Evolutionary conservation across 1,284 basidiomycete genomes (phyloP), one percentile per base, ranked within the genome.

Genomic region (Puccinia polysora): DNA sequence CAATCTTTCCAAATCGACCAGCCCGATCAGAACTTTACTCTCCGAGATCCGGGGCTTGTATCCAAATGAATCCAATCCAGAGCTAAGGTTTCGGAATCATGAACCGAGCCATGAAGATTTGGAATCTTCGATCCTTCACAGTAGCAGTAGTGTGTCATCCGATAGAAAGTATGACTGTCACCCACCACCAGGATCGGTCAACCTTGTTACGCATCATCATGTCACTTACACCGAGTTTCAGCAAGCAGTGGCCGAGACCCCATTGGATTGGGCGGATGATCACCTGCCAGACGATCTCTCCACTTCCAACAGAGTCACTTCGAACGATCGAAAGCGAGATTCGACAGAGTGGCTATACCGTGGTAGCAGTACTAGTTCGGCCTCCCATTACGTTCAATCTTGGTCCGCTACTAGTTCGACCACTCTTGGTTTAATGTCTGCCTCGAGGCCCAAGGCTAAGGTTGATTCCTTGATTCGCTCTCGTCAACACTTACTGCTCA

Each of bases 251-350:
- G 69, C 69, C 6, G 69, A 64, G 25, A 45, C 45, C 23, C 60
- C 69, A 40, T 23, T 72, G 36, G 56, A 15, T 6, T 72, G 69
- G 69, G 69, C 69, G 25, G 69, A 72, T 56, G 69, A 72, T 20
- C n/a, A n/a, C n/a, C n/a, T n/a, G n/a, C n/a, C n/a, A n/a, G 40
- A 63, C 32, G 60, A 63, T 45, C 7, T 8, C 23, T 10, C 38
- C 4, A 63, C 25, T 36, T n/a, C n/a, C n/a, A n/a, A n/a, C n/a
- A n/a, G n/a, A n/a, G n/a, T n/a, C n/a, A n/a, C n/a, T 2, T 34
- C 43, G 20, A 69, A 32, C 8, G 28, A 20, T 23, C 28, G 55
- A 10, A 70, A 62, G 49, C 30, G 45, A 25, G 67, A 70, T 18
- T 59, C 56, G 34, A 38, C n/a, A 18, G 47, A 38, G 7, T 70